Percentiles rank a stretch among this genome's conserved stretches.
These are phyloP conservation scores for Elsinoe ampelina DNA, from an alignment of 2,329 filamentous ascomycete genomes.

Conservation along the genomic window DNA sequence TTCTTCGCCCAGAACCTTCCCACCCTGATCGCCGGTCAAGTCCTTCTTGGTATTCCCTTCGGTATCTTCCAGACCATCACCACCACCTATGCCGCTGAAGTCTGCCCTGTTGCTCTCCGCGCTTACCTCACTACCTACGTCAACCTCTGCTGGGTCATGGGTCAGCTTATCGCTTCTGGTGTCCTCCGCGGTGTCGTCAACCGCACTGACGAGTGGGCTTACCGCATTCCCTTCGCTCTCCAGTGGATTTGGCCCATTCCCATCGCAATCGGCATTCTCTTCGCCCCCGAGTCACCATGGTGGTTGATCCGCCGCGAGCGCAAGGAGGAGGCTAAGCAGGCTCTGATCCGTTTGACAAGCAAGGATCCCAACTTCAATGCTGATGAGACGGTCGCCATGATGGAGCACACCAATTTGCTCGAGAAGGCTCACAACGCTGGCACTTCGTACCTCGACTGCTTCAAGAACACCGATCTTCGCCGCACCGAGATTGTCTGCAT, in stretches of 20 bases:
- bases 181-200: constrained; percentile 25
- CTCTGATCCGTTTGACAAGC: constrained; percentile 19
- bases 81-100: constrained; percentile 58
- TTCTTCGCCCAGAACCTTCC: constrained; percentile 33
- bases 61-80: constrained; percentile 26
- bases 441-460: constrained; percentile 30
- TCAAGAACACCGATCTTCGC: constrained; percentile 27
- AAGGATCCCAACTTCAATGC: constrained; percentile 17
- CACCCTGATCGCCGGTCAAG: constrained; percentile 22
- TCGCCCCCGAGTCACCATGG: constrained; percentile 26
- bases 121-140: constrained; percentile 52
- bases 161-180: constrained; percentile 43
- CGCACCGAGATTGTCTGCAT: constrained; percentile 29
- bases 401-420: constrained; percentile 21
- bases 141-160: constrained; percentile 53
- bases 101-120: constrained; percentile 50
- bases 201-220: constrained; percentile 20
- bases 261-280: constrained; percentile 23
- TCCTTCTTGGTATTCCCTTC: constrained; percentile 17
- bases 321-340: constrained; percentile 21
- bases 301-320: constrained; percentile 25
- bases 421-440: constrained; percentile 25
- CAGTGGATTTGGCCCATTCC: constrained; percentile 42
- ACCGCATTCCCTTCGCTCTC: constrained; percentile 27
- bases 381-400: constrained; percentile 22